These are phyloP conservation scores for Diospyros lotus DNA, from an alignment of 148 eudicot species.

Conservation along the genomic window DNA sequence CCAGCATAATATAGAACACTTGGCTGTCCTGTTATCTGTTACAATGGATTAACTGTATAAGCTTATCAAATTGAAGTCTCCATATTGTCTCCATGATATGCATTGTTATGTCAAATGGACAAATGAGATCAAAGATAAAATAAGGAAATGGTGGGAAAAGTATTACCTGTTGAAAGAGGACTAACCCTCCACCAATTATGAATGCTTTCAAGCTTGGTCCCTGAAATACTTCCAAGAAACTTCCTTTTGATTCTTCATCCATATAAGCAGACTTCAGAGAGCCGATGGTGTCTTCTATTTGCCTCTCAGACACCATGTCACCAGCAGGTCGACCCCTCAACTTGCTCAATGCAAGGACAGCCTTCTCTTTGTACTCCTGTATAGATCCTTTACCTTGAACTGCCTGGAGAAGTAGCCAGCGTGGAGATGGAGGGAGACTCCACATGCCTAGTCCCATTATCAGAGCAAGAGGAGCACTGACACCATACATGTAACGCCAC, in stretches of 20 bases:
- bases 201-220: constrained; percentile 90
- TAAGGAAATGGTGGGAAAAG: constrained; percentile 9
- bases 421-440: constrained; percentile 87
- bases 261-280: constrained; percentile 67
- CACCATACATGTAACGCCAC: constrained; percentile 96
- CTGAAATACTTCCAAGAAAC: constrained; percentile 77
- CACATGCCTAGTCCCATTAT: constrained; percentile 86
- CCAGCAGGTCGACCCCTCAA: constrained; percentile 79
- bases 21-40: constrained; percentile 96
- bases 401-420: constrained; percentile 92
- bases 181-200: constrained; percentile 93
- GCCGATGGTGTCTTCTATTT: constrained; percentile 71
- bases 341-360: constrained; percentile 59
- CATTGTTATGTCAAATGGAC: not conserved
- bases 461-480: constrained; percentile 70
- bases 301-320: constrained; percentile 61
- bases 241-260: constrained; percentile 69
- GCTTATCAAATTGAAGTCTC: not conserved
- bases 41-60: not conserved
- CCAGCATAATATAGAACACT: constrained; percentile 98
- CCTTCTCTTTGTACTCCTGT: constrained; percentile 68
- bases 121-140: not conserved
- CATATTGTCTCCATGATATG: not conserved
- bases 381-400: constrained; percentile 75
- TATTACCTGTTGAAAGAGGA: constrained; percentile 90